phyloP scores from a whole-genome alignment of 495 filamentous ascomycete genomes.

The Articulospora tetracladia region DNA sequence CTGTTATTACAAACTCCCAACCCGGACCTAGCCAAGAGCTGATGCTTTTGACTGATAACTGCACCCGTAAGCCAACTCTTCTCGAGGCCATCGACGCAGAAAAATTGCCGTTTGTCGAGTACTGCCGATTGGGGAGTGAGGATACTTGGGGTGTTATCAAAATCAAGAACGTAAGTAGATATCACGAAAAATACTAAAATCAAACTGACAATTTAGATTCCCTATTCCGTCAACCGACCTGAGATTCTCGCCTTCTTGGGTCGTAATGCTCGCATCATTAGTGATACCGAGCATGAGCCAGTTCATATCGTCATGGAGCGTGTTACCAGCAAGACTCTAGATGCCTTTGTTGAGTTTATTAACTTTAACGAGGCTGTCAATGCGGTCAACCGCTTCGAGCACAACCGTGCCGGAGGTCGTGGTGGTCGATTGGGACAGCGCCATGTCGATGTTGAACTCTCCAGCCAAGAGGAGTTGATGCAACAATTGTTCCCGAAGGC shows the following conservation, averaged over 20 bases:
- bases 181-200: not conserved
- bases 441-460: constrained; percentile 57
- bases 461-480: constrained; percentile 58
- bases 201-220: constrained; percentile 49
- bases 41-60: constrained; percentile 7
- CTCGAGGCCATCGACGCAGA: constrained; percentile 26
- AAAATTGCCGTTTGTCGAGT: constrained; percentile 42
- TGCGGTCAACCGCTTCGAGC: constrained; percentile 44
- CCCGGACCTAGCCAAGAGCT: constrained; percentile 3
- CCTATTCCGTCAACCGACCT: constrained; percentile 59
- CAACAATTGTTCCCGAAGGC: constrained; percentile 65
- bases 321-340: constrained; percentile 70
- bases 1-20: not conserved
- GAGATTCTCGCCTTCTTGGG: constrained; percentile 69
- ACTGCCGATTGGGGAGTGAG: constrained; percentile 18
- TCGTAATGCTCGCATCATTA: constrained; percentile 57
- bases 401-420: constrained; percentile 35
- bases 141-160: constrained; percentile 30
- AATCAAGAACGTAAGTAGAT: constrained; percentile 31
- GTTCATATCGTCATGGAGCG: constrained; percentile 86
- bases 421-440: constrained; percentile 59
- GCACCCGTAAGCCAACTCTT: constrained; percentile 25
- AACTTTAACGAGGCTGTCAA: constrained; percentile 48
- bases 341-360: constrained; percentile 68
- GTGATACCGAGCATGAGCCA: constrained; percentile 45